Percentiles rank a stretch among this genome's conserved stretches.
phyloP scores from a whole-genome alignment of 768 basidiomycete genomes.

The Mycena galericulata region DNA sequence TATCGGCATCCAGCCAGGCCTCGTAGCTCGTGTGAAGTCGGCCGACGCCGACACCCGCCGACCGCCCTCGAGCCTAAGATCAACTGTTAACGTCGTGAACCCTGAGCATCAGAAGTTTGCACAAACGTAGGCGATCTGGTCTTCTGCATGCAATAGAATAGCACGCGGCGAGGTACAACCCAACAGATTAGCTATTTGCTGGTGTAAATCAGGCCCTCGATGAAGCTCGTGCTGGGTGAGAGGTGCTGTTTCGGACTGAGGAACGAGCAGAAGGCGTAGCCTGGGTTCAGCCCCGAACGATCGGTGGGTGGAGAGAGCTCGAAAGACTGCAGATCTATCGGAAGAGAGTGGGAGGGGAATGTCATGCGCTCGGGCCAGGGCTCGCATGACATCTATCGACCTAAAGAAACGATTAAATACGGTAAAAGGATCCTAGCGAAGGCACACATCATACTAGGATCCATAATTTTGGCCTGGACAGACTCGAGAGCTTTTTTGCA shows the following conservation, averaged over 20 bases:
- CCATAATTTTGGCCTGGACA: conserved; percentile 33
- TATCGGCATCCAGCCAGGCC: conserved; percentile 33
- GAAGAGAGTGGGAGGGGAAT: conserved; percentile 33
- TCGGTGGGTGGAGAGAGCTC: conserved; percentile 36
- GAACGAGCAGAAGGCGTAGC: conserved; percentile 34
- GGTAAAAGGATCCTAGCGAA: neutral
- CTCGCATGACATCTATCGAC: conserved; percentile 31
- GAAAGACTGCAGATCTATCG: conserved; percentile 25
- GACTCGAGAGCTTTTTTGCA: conserved; percentile 23
- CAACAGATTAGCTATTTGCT: conserved; percentile 28
- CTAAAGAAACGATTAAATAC: conserved; percentile 2
- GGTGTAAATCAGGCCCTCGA: conserved; percentile 21
- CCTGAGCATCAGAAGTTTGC: neutral
- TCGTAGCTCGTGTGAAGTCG: conserved; percentile 39
- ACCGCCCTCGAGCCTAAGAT: conserved; percentile 28
- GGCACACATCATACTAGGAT: conserved; percentile 30
- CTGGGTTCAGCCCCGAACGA: conserved; percentile 32
- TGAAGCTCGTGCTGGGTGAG: conserved; percentile 30
- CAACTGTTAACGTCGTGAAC: neutral
- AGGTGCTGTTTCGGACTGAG: conserved; percentile 28
- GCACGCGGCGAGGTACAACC: conserved; percentile 15
- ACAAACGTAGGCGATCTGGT: conserved; percentile 35
- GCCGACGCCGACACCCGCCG: conserved; percentile 35
- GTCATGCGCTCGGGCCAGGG: conserved; percentile 37
- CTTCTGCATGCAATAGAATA: conserved; percentile 36